Base-by-base conservation (phyloP, 352 stramenopile genomes). In the Phytophthora macrochlamydospora region DNA sequence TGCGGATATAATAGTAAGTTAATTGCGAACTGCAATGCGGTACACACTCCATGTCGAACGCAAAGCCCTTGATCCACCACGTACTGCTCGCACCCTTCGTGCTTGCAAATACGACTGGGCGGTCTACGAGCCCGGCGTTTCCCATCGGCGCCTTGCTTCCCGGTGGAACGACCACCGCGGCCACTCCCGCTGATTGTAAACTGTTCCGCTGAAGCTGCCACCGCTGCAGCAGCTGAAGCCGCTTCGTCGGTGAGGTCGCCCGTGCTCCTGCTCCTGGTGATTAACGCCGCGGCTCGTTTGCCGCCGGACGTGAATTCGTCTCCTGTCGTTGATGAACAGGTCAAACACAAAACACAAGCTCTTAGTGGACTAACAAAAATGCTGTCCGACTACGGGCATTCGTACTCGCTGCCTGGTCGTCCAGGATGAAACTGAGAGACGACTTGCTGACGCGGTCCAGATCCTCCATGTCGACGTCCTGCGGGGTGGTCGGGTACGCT, bases 51-150 rank as follows among this genome's bases (percentile, higher is more conserved):
- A 49, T 93, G 84, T 28, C 84, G 82, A 51, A 91, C 79, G 28
- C 84, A 93, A 4, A 91, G 77, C n/a, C 84, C 84, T 56, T 90
- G 79, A 44, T 93, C 83, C 46, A 91, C 84, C 38, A 93, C 83
- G 53, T 93, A 93, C 64, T 93, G 79, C 55, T 90, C 84, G 51
- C 84, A 93, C 31, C 73, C 78, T 49, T 91, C 82, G 44, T 80
- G 76, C 57, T 93, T 91, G 61, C 82, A 93, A 44, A 90, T 84
- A 44, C 84, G 82, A 35, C 82, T 90, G 8, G 82, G 78, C 6
- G 81, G 80, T 31, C 81, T 68, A 6, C 75, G 63, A 2, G 81
- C 79, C 13, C 82, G 83, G 28, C 83, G 81, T 49, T 91, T 83
- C 12, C 73, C 71, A 18, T 90, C 73, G 2, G 42, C 69, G 55